phyloP scores from a whole-genome alignment of 306 rosid species.

The Rosa multiflora region DNA sequence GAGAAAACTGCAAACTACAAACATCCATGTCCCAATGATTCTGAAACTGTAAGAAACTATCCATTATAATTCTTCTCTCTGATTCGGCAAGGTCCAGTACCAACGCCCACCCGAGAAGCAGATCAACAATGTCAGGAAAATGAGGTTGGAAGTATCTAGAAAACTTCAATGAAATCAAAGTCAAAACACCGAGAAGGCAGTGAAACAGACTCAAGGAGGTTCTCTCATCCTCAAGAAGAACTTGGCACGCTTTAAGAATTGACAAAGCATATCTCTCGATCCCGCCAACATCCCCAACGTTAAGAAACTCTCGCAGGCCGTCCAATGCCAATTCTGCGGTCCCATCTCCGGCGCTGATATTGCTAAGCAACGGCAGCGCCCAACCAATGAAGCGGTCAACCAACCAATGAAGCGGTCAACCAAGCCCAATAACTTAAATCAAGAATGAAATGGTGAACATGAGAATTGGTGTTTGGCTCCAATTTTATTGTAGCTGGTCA shows the following conservation, averaged over 20 bases:
- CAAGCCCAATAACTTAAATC: too few species aligned
- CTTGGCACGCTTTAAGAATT: slow-evolving; percentile 87
- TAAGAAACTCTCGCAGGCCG: slow-evolving; percentile 76
- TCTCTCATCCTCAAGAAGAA: slow-evolving; percentile 88
- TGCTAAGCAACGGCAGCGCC: slow-evolving; percentile 83
- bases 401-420: too few species aligned
- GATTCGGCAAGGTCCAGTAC: slow-evolving; percentile 68
- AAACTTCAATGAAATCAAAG: slow-evolving; percentile 74
- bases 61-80: slow-evolving; percentile 70
- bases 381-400: slow-evolving; percentile 87
- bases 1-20: slow-evolving; percentile 65
- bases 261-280: slow-evolving; percentile 76
- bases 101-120: slow-evolving; percentile 86
- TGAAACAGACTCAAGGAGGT: slow-evolving; percentile 73
- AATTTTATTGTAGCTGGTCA: too few species aligned
- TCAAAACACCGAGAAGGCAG: slow-evolving; percentile 62
- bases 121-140: slow-evolving; percentile 78
- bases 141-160: slow-evolving; percentile 80
- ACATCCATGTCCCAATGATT: slow-evolving; percentile 71
- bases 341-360: slow-evolving; percentile 50
- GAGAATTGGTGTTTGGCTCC: too few species aligned
- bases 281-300: slow-evolving; percentile 68
- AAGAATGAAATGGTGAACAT: too few species aligned
- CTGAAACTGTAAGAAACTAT: slow-evolving; percentile 89
- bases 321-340: slow-evolving; percentile 69